Base-by-base conservation (phyloP, 73 alveolate genomes). In the Stentor roeselii region DNA sequence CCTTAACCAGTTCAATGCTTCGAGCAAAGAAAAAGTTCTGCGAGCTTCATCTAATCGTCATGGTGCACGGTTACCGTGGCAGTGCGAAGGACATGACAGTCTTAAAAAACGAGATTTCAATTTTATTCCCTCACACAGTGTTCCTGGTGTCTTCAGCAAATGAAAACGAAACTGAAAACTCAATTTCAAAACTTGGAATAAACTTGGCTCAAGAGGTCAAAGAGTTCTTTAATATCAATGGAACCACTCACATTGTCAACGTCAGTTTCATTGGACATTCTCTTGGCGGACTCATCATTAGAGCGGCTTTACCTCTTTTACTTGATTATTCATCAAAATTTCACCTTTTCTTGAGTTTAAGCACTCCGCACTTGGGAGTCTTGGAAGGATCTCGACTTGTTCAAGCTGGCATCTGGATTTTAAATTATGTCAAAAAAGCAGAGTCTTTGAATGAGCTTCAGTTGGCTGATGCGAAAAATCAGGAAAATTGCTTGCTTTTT, bases 21-120 rank as follows among this genome's bases (percentile, higher is more conserved):
- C 6, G 67, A 38, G 83, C 67, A 50, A 50, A 21, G 67, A 50
- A 50, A 21, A 50, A 50, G 21, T 50, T 50, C 67, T 50, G 30
- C 21, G 67, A 50, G 21, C 67, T 50, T 30, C 99, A 97, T 86
- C 89, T 97, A 83, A 85, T 96, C 35, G 97, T 97, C 41, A 89
- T 97, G 86, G 99, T 93, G 1, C 99, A 97, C 90, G 99, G 99
- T 35, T 97, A 94, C 76, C 92, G 95, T 90, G 99, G 99, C 59
- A 97, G 94, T 86, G 90, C 98, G 38, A 88, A 92, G 74, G 99
- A 97, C 86, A 87, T 97, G 97, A 90, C 97, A 75, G 84, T 97
- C 58, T 83, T 97, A 80, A 97, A 91, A 75, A 97, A 96, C 86
- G 95, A 95, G 84, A 90, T 97, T 39, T 94, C 97, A 0, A 84